These are phyloP conservation scores for Fusarium kyushuense DNA, from an alignment of 2,329 filamentous ascomycete genomes.

Conservation along the genomic window DNA sequence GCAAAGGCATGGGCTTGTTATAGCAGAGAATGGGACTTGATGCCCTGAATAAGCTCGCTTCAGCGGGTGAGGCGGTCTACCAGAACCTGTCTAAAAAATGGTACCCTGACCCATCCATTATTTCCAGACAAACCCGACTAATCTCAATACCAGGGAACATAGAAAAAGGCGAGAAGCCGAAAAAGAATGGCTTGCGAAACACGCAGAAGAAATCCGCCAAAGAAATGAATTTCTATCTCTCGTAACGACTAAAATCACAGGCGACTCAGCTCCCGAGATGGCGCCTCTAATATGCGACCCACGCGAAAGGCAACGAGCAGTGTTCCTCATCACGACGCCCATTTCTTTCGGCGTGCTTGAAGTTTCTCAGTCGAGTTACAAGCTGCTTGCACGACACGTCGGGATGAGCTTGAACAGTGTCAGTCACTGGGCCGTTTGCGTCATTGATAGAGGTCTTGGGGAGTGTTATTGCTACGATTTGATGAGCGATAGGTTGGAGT, in stretches of 20 bases:
- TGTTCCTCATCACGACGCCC: slow-evolving; percentile 43
- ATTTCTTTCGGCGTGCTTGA: slow-evolving; percentile 43
- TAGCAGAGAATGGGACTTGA: slow-evolving; percentile 37
- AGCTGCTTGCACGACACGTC: slow-evolving; percentile 37
- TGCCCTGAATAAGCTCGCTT: slow-evolving; percentile 33
- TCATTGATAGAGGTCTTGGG: slow-evolving; percentile 40
- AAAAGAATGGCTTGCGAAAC: slow-evolving; percentile 17
- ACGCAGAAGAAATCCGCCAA: slow-evolving; percentile 35
- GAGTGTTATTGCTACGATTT: slow-evolving; percentile 44
- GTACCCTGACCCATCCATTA: not conserved
- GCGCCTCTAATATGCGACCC: slow-evolving; percentile 32
- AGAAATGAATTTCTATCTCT: slow-evolving; percentile 38
- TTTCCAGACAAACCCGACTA: not conserved
- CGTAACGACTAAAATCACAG: slow-evolving; percentile 37
- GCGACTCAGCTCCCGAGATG: slow-evolving; percentile 41
- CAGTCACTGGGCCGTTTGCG: slow-evolving; percentile 46
- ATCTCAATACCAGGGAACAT: slow-evolving; percentile 13
- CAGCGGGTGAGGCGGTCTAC: slow-evolving; percentile 31
- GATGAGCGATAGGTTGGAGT: slow-evolving; percentile 45
- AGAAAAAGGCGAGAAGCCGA: slow-evolving; percentile 12
- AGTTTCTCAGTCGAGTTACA: slow-evolving; percentile 42
- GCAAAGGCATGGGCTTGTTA: slow-evolving; percentile 7
- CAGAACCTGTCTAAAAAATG: slow-evolving; percentile 40
- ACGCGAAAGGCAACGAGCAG: slow-evolving; percentile 33
- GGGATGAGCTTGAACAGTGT: slow-evolving; percentile 46